A percentile compares a stretch with the other conserved stretches of the same genome.
Conservation (phyloP, 1,139 yeast genomes). For the Suhomyces guaymorum region DNA sequence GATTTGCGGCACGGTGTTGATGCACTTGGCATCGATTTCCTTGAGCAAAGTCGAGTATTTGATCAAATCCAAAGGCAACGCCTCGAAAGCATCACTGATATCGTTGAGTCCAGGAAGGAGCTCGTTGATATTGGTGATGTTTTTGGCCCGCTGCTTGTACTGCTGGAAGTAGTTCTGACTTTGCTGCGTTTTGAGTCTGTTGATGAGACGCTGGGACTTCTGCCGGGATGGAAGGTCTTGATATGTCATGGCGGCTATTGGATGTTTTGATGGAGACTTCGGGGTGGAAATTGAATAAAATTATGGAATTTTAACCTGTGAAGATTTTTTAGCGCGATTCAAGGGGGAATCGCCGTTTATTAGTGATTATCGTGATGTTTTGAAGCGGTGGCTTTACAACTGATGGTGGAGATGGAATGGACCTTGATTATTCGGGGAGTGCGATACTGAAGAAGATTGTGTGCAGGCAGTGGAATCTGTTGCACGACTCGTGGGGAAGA, state of each 20-base stretch:
- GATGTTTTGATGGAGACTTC: background rate
- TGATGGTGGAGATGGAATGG: too few relatives aligned
- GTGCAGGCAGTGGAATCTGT: too few relatives aligned
- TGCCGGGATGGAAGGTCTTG: constrained; percentile 49
- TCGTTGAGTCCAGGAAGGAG: constrained; percentile 88
- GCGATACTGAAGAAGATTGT: too few relatives aligned
- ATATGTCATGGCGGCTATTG: constrained; percentile 28
- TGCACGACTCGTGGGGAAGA: too few relatives aligned
- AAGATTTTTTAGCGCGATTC: too few relatives aligned
- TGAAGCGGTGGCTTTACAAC: too few relatives aligned
- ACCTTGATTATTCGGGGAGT: too few relatives aligned
- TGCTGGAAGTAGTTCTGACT: constrained; percentile 33
- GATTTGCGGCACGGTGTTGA: constrained; percentile 68
- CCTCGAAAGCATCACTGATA: constrained; percentile 87
- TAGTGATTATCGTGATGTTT: too few relatives aligned
- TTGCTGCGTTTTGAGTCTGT: constrained; percentile 31
- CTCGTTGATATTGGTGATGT: constrained; percentile 42
- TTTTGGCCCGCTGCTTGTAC: constrained; percentile 36
- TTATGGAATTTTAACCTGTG: too few relatives aligned
- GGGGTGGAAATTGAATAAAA: background rate
- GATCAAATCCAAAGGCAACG: constrained; percentile 80
- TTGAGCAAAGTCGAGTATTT: constrained; percentile 84
- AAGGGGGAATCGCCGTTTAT: too few relatives aligned
- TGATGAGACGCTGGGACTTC: constrained; percentile 48
- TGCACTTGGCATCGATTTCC: constrained; percentile 94